A percentile compares a stretch with the other conserved stretches of the same genome.
These are phyloP conservation scores for Cyberlindnera galapagoensis DNA, from an alignment of 805 yeast genomes.

Conservation along the genomic window DNA sequence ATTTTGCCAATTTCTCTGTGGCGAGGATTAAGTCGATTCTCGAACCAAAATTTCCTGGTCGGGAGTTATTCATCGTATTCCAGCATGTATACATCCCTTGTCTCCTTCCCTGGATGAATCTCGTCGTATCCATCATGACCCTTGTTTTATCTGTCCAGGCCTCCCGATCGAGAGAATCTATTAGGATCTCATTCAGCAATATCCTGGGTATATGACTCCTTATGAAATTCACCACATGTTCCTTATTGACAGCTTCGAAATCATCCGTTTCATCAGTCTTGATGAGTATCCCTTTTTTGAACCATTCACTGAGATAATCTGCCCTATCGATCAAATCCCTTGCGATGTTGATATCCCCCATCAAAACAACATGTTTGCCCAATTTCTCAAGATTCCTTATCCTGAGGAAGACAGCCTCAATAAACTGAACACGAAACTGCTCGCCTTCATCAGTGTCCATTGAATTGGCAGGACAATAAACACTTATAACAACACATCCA, in stretches of 20 bases:
- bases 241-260: conserved; percentile 32
- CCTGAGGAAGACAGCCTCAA: conserved; percentile 54
- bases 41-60: conserved; percentile 84
- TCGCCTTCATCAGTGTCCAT: conserved; percentile 62
- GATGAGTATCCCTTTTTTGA: conserved; percentile 31
- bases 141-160: conserved; percentile 29
- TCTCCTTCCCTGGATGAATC: conserved; percentile 50
- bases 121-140: conserved; percentile 50
- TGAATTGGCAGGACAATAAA: conserved; percentile 93
- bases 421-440: conserved; percentile 47
- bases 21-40: conserved; percentile 74
- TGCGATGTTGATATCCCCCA: conserved; percentile 88
- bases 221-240: conserved; percentile 29
- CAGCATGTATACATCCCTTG: conserved; percentile 81
- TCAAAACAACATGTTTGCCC: conserved; percentile 66
- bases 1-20: conserved; percentile 31
- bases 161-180: conserved; percentile 27
- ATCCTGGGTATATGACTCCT: conserved; percentile 35
- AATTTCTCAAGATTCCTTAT: conserved; percentile 43
- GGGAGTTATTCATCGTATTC: conserved; percentile 71
- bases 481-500: conserved; percentile 52
- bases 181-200: conserved; percentile 40
- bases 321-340: conserved; percentile 81
- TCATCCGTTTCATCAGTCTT: conserved; percentile 13
- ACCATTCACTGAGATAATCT: conserved; percentile 46